Evolutionary conservation across 2,329 filamentous ascomycete species (phyloP), one percentile per base, ranked within the genome.

Genomic region (Penicillium nordicum): DNA sequence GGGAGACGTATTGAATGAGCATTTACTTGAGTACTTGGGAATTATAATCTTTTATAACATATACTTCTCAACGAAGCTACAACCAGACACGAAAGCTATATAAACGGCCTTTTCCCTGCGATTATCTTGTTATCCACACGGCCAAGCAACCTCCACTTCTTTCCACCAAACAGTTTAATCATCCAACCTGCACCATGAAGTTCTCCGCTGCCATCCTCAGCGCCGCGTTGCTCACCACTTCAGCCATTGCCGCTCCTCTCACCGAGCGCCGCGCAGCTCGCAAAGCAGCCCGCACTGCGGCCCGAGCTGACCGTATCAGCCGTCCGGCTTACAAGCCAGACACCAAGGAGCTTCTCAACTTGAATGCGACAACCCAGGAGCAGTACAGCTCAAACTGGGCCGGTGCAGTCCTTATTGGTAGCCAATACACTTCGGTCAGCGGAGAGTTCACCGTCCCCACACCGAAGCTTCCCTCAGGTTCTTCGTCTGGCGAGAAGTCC

Each of bases 371-470:
- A 47, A 53, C 57, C 4, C 66, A 82, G 27, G 78, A 76, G 18
- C 61, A 76, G 27, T 83, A 84, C 73, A 76, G 70, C 49, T 72
- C 69, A 61, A 84, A 84, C 74, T 84, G 82, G 82, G 79, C 82
- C 7, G 83, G 82, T 37, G 82, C 81, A 6, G 79, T 84, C n/a
- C 74, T 83, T 43, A 76, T 77, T 34, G 76, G 77, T 45, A 72
- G 73, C 6, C 77, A 75, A 52, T 83, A 79, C 70, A 82, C 75
- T 42, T 67, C 73, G 16, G 82, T 83, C 32, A 77, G 76, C 3
- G 82, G 77, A n/a, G 78, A 76, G 27, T 80, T 84, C 68, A 77
- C 71, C 5, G 77, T 83, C 1, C 82, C 82, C 1, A 77, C 72
- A 1, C 77, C 79, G 14, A 66, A 70, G 32, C 63, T 67, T 11